Evolutionary conservation across 2,329 filamentous ascomycete species (phyloP), one percentile per base, ranked within the genome.

Genomic region (Botrytis sinoallii): DNA sequence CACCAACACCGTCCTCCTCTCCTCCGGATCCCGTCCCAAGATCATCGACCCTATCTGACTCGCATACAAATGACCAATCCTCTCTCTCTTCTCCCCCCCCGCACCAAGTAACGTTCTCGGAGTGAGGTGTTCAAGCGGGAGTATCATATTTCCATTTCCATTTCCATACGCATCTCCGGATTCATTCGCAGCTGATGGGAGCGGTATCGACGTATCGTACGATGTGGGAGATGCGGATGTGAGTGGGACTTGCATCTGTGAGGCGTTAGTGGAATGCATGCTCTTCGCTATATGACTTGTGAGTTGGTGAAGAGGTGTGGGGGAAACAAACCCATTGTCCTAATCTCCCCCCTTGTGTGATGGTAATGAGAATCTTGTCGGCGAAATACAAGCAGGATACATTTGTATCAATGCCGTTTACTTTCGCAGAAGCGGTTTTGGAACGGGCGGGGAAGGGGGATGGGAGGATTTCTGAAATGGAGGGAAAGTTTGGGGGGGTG

Each of bases 301-400:
- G 55, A n/a, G 10, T 4, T 25, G 42, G n/a, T 18, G 38, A 4
- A 20, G 22, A 22, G 46, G 25, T 9, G 20, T 7, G 22, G 35
- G 18, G 29, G 38, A 46, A 68, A 74, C 66, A 48, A 81, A 98
- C 94, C 96, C 96, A 99, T 86, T 98, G 96, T 32, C 93, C 92
- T 65, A 98, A 84, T 74, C 91, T 89, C 10, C 95, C 95, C 75
- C 91, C 89, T 84, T 98, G 96, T 0, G 93, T 93, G 74, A 98
- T 88, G 1, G 94, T 98, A 76, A 99, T 85, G 78, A 99, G 84
- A 79, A 99, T 94, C 83, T 94, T 97, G 87, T 98, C 96, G 14
- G 91, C 87, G 83, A 98, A 98, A 78, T 87, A 89, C 71, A 94
- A 85, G 18, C 87, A 87, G 57, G 89, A 90, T 48, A 93, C 91